Evolutionary conservation across 2,329 filamentous ascomycete species (phyloP).

Genomic region (Bipolaris sorokiniana): DNA sequence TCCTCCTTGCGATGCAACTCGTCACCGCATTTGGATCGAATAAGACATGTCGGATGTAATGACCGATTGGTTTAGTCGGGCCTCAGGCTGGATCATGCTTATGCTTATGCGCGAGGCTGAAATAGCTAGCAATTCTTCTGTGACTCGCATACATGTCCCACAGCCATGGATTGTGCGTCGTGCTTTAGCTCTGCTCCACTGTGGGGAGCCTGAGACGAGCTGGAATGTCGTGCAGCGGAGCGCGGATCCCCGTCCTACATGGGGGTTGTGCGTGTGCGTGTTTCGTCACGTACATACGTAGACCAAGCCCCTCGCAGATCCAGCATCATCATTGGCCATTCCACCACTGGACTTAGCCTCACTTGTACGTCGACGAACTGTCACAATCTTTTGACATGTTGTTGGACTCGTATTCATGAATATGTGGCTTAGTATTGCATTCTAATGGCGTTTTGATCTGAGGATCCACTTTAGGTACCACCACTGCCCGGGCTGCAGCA

Average conservation of each 20-base stretch:
- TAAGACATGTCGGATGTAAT: neutral
- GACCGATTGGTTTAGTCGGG: neutral
- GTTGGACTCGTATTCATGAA: neutral
- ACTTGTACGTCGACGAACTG: neutral
- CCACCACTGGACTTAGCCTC: too few relatives aligned
- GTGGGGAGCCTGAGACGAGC: neutral
- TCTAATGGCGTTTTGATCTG: neutral
- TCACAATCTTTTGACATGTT: neutral
- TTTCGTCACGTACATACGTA: neutral
- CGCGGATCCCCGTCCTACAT: neutral
- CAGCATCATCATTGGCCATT: neutral
- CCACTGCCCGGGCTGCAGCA: neutral
- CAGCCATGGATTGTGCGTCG: neutral
- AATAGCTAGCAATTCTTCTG: constrained; percentile 1
- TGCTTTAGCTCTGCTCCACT: constrained; percentile 2
- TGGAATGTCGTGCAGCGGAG: neutral
- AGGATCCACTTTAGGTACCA: neutral
- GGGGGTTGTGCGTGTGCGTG: neutral
- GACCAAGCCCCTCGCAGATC: neutral
- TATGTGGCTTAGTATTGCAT: neutral
- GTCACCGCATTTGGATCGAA: neutral
- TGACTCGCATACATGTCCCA: neutral
- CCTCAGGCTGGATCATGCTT: neutral
- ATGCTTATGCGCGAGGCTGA: constrained; percentile 10
- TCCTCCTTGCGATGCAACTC: neutral